Conservation (phyloP, 768 basidiomycete species). For the Trametes maxima region DNA sequence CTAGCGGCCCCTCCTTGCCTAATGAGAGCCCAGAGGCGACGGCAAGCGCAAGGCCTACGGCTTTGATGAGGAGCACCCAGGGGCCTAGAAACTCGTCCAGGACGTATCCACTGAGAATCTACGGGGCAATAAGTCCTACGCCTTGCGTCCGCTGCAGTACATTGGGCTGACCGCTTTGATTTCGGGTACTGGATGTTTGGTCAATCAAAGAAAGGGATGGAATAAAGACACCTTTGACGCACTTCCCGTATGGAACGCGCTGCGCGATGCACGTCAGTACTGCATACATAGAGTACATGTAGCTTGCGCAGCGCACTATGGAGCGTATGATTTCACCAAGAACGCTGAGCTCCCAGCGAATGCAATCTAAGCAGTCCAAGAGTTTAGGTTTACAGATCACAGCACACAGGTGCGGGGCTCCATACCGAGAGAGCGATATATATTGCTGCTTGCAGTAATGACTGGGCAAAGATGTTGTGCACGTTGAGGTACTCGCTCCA, state of each 20-base stretch:
- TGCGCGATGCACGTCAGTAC: constrained; percentile 28
- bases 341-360: constrained; percentile 67
- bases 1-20: constrained; percentile 88
- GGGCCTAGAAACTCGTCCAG: constrained; percentile 85
- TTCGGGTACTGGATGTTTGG: constrained; percentile 59
- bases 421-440: constrained; percentile 66
- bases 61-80: constrained; percentile 86
- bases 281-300: neutral
- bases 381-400: neutral
- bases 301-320: constrained; percentile 52
- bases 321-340: constrained; percentile 66
- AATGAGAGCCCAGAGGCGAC: constrained; percentile 86
- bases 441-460: constrained; percentile 63
- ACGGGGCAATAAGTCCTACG: neutral
- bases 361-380: constrained; percentile 43
- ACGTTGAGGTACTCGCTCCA: constrained; percentile 66
- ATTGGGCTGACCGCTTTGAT: constrained; percentile 65
- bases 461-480: constrained; percentile 56
- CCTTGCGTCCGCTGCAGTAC: neutral
- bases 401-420: neutral
- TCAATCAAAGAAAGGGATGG: neutral
- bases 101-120: constrained; percentile 85
- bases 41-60: constrained; percentile 77
- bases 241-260: constrained; percentile 84
- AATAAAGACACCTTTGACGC: constrained; percentile 33